These are phyloP conservation scores for Colletotrichum simmondsii DNA, from an alignment of 2,329 filamentous ascomycete species.

Conservation along the genomic window DNA sequence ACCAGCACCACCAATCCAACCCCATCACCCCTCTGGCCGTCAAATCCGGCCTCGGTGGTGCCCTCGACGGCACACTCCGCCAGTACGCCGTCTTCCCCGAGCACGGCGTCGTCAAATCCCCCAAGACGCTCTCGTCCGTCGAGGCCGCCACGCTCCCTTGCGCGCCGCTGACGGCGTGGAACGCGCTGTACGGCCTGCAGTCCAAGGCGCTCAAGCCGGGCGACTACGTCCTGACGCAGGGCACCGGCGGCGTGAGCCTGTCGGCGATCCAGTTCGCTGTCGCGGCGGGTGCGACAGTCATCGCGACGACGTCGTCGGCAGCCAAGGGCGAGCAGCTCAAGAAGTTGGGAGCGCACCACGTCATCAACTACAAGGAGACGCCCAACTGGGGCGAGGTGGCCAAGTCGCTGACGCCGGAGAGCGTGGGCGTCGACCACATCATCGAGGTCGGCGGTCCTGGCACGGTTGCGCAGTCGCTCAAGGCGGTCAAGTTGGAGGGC, in stretches of 20 bases:
- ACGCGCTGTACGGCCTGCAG: constrained; percentile 69
- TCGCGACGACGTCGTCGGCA: constrained; percentile 58
- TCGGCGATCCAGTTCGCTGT: constrained; percentile 71
- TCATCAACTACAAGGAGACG: constrained; percentile 61
- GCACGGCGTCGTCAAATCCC: constrained; percentile 72
- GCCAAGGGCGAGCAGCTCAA: constrained; percentile 56
- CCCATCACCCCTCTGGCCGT: constrained; percentile 46
- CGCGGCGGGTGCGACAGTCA: constrained; percentile 58
- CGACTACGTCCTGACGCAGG: constrained; percentile 72
- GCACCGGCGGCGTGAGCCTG: constrained; percentile 76
- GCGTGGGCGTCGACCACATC: constrained; percentile 58
- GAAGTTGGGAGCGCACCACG: constrained; percentile 60
- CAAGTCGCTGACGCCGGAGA: constrained; percentile 51
- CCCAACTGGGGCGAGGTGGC: constrained; percentile 58
- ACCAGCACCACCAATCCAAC: constrained; percentile 63
- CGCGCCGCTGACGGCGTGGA: constrained; percentile 74
- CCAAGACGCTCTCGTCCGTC: constrained; percentile 61
- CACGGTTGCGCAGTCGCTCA: constrained; percentile 57
- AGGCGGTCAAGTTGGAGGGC: constrained; percentile 57
- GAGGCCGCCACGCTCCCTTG: constrained; percentile 70
- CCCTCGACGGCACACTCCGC: constrained; percentile 74
- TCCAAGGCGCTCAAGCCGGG: constrained; percentile 61
- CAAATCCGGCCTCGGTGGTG: constrained; percentile 73
- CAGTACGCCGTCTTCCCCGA: constrained; percentile 76
- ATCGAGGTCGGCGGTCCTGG: constrained; percentile 59